Evolutionary conservation across 2,329 filamentous ascomycete genomes (phyloP).

Genomic region (Canariomyces notabilis): DNA sequence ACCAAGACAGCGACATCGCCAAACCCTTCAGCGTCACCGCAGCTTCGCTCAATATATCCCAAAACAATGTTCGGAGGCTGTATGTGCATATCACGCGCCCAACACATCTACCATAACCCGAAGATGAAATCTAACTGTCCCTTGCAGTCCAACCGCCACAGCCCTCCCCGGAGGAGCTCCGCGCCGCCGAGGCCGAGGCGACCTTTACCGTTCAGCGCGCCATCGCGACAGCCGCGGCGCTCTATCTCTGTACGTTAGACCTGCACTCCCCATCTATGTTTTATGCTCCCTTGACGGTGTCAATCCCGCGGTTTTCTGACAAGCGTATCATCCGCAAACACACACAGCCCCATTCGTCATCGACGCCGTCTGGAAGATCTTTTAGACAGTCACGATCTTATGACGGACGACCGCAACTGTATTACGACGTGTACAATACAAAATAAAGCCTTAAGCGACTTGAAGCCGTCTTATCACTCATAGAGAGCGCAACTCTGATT

Average conservation of each 20-base stretch:
- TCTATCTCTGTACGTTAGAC: constrained; percentile 67
- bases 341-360: constrained; percentile 54
- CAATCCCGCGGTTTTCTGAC: too few relatives aligned
- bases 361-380: constrained; percentile 39
- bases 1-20: background rate
- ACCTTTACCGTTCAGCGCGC: constrained; percentile 63
- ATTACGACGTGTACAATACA: background rate
- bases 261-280: background rate
- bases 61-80: constrained; percentile 59
- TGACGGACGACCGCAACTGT: background rate
- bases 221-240: constrained; percentile 57
- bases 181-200: constrained; percentile 63
- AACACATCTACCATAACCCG: too few relatives aligned
- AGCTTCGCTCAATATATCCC: background rate
- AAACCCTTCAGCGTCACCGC: background rate
- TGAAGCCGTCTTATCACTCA: too few relatives aligned
- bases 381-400: constrained; percentile 22
- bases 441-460: too few relatives aligned
- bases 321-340: too few relatives aligned
- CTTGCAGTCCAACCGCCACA: constrained; percentile 62
- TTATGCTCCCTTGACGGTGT: constrained; percentile 2
- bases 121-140: background rate
- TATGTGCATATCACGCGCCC: constrained; percentile 34
- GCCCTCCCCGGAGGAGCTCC: constrained; percentile 65
- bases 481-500: too few relatives aligned